Evolutionary conservation across 805 yeast species (phyloP).

Genomic region (Saccharomycopsis guyanensis): DNA sequence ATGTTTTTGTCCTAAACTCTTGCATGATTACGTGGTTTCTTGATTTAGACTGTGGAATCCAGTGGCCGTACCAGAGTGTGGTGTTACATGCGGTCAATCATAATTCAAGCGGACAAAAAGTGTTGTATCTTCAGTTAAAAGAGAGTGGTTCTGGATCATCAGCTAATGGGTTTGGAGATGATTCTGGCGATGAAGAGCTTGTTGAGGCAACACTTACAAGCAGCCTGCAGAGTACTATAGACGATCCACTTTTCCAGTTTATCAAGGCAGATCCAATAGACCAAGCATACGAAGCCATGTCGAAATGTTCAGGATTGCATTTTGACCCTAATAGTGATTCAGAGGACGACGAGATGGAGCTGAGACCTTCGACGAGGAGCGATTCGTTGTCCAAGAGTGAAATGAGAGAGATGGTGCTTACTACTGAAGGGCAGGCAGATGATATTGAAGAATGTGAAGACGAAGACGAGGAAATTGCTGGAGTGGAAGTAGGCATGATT

Average conservation of each 20-base stretch:
- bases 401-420: conserved; percentile 1
- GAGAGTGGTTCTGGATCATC: neutral
- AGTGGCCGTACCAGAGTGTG: conserved; percentile 28
- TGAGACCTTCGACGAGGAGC: neutral
- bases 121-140: conserved; percentile 21
- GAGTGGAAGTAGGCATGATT: conserved; percentile 3
- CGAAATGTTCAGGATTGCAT: conserved; percentile 27
- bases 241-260: conserved; percentile 9
- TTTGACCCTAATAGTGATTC: conserved; percentile 16
- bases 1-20: conserved; percentile 32
- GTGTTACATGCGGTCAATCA: conserved; percentile 23
- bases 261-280: conserved; percentile 32
- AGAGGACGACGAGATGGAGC: conserved; percentile 1
- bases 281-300: conserved; percentile 31
- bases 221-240: conserved; percentile 31
- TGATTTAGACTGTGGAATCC: conserved; percentile 30
- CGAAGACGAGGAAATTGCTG: conserved; percentile 1
- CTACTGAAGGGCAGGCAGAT: conserved; percentile 17
- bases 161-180: neutral
- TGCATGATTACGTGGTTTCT: conserved; percentile 35
- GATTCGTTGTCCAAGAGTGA: neutral
- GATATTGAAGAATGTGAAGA: conserved; percentile 11
- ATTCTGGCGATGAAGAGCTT: conserved; percentile 19
- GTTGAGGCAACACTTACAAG: conserved; percentile 31
- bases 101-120: neutral